Conservation (phyloP, 345 rosid genomes). For the Psidium friedrichsthalianum region DNA sequence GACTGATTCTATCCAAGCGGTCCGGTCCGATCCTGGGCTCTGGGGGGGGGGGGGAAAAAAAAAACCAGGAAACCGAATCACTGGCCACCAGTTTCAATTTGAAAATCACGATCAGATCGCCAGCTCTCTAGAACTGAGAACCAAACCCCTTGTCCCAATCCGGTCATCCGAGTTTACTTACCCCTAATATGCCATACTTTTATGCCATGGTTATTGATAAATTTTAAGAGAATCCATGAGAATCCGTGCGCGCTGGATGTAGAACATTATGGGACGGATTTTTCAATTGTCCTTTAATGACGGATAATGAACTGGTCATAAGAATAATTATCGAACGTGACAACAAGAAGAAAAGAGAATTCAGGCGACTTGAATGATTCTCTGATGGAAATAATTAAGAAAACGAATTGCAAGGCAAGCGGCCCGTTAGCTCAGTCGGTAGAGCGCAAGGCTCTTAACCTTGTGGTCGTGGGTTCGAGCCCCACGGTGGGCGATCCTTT, state of each 20-base stretch:
- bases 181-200: too few species aligned
- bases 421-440: slow-evolving; percentile 17
- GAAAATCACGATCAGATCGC: too few species aligned
- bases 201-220: not conserved
- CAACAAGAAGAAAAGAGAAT: not conserved
- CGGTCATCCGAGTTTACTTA: too few species aligned
- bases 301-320: not conserved
- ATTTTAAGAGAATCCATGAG: not conserved
- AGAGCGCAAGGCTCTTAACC: slow-evolving; percentile 19
- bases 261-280: not conserved
- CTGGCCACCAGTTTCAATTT: too few species aligned
- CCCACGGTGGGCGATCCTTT: slow-evolving; percentile 10
- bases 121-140: too few species aligned
- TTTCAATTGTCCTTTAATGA: not conserved
- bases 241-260: not conserved
- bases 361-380: not conserved
- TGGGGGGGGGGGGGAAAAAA: too few species aligned
- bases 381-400: rapidly evolving
- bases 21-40: too few species aligned
- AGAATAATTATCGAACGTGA: not conserved
- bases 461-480: slow-evolving; percentile 22
- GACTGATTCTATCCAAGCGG: too few species aligned
- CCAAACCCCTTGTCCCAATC: too few species aligned
- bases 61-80: too few species aligned
- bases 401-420: rapidly evolving